Base-by-base conservation (phyloP, 2,329 filamentous ascomycete genomes). In the Didymella pomorum region DNA sequence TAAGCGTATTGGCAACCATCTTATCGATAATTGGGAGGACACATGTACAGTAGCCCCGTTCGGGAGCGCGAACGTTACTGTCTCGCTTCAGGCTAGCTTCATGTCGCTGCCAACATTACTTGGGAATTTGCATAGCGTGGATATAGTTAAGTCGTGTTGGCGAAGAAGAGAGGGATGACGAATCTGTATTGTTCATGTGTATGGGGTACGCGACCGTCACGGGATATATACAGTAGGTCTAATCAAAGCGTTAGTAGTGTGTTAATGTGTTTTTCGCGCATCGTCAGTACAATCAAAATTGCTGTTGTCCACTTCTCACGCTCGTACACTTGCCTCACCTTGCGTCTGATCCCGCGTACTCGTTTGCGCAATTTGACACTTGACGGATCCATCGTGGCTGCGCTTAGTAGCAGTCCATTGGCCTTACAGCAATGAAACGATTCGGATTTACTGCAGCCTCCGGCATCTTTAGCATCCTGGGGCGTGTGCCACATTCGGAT, bases 181-280 rank as follows among this genome's bases (percentile, higher is more conserved):
- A 56, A 66, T 69, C 59, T 71, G 68, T 73, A 74, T 74, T 71
- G 68, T 70, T 69, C 61, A 69, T 70, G 59, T 68, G 66, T 58
- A 64, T 58, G 64, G 56, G 58, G 52, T 55, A 54, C 54, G 57
- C 55, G 68, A 66, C 64, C 67, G 66, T 61, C 56, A 60, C 45
- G 59, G 55, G 54, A 60, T 65, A 70, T 68, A 64, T 68, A 63
- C 62, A 68, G 62, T 57, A 71, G 58, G 52, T 67, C 60, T 68
- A 67, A 63, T 66, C 57, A 60, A 67, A 56, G 54, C 62, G 60
- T 62, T 52, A 63, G 60, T 70, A 68, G 65, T 68, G 69, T 69
- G 66, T 65, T 73, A 72, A 72, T 73, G 68, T 71, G 60, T 70
- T 35, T 66, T 58, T 62, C 56, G 43, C 47, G 64, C 25, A 52